Conservation (phyloP, 106 monocot genomes). For the Agapanthus africanus region DNA sequence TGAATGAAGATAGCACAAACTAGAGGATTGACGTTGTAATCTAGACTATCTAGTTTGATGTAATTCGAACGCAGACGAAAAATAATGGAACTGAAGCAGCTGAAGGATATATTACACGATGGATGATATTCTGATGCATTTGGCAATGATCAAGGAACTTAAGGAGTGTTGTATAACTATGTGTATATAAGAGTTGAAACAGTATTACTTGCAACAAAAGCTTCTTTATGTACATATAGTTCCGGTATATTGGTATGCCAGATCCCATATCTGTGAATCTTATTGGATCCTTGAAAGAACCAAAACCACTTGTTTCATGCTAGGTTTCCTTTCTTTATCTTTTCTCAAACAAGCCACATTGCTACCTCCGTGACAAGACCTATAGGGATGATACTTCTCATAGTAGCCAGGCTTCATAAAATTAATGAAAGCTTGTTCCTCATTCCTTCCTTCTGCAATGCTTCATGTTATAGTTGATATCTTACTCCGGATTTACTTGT, state of each 20-base stretch:
- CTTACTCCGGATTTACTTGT: slow-evolving; percentile 1
- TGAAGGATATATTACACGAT: background rate
- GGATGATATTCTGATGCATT: background rate
- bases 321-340: slow-evolving; percentile 22
- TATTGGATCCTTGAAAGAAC: slow-evolving; percentile 16
- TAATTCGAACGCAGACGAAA: background rate
- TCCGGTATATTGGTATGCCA: slow-evolving; percentile 14
- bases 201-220: background rate
- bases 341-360: slow-evolving; percentile 20
- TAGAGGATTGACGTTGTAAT: background rate
- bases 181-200: background rate
- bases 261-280: slow-evolving; percentile 13
- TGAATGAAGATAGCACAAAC: background rate
- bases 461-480: slow-evolving; percentile 2
- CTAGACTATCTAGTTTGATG: background rate
- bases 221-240: background rate
- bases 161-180: background rate
- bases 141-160: background rate
- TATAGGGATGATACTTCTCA: slow-evolving; percentile 9
- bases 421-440: too few relatives aligned
- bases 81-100: background rate
- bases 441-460: slow-evolving; percentile 4
- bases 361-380: slow-evolving; percentile 15
- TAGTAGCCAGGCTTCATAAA: slow-evolving; percentile 9
- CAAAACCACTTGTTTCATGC: slow-evolving; percentile 19